These are phyloP conservation scores for Aegilops speltoides DNA, from an alignment of 176 grass and related monocot genomes.

Conservation along the genomic window DNA sequence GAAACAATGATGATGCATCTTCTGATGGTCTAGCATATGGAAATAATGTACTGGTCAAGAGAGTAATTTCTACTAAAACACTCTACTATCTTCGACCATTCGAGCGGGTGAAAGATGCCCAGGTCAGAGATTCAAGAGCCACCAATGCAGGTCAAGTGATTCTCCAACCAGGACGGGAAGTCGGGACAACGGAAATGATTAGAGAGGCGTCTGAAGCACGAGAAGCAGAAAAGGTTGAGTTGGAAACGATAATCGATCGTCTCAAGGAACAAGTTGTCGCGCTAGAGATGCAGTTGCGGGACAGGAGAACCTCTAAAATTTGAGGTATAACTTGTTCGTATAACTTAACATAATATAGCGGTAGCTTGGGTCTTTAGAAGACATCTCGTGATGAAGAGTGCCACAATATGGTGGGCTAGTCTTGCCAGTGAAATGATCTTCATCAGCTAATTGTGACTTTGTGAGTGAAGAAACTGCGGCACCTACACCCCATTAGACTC, in stretches of 20 bases:
- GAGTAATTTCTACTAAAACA: slow-evolving; percentile 12
- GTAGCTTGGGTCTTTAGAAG: neutral
- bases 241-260: neutral
- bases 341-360: neutral
- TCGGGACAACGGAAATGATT: neutral
- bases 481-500: neutral
- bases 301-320: neutral
- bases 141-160: neutral
- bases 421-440: neutral
- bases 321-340: neutral
- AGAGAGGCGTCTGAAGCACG: neutral
- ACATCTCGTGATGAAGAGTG: neutral
- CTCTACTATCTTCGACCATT: slow-evolving; percentile 22
- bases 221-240: neutral
- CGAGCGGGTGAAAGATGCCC: neutral
- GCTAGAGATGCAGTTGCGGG: neutral
- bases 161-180: slow-evolving; percentile 9
- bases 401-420: neutral
- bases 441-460: neutral
- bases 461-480: neutral
- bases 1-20: neutral
- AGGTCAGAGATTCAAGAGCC: slow-evolving; percentile 13
- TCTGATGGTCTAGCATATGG: neutral
- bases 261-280: neutral
- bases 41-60: neutral